Base-by-base conservation (phyloP, 2,329 filamentous ascomycete species). In the Massarina eburnea region DNA sequence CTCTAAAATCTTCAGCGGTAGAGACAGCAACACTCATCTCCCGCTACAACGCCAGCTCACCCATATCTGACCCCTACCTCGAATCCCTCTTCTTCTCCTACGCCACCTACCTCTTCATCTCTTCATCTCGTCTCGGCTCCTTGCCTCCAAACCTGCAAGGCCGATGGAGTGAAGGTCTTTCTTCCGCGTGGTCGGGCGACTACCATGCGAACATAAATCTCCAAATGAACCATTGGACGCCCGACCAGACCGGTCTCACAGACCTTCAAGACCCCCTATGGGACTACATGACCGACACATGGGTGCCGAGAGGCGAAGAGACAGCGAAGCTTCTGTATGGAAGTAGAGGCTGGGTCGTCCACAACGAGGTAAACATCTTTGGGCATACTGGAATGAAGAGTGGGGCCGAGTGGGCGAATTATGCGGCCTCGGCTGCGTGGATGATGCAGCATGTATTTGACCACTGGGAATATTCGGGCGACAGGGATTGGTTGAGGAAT, bases 391-490 rank as follows among this genome's bases (percentile, higher is more conserved):
- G 64, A 0, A 76, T 79, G 56, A 76, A 77, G 37, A 71, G 72
- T 37, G 66, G 70, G 18, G 73, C 73, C 24, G 60, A 68, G 27
- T 74, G 74, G 59, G 73, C 70, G 1, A 62, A 72, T 36, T 72
- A 77, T 52, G 71, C 75, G 21, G 76, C 73, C 0, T 70, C 76
- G 0, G 74, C 76, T 1, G 78, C 79, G 1, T 84, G 81, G 81
- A 76, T 83, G 70, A 81, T 81, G 73, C 77, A 80, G 47, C 79
- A 83, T 50, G 76, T 84, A 1, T 79, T 74, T 64, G 80, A 84
- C 46, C 73, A 79, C 54, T 84, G 74, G 58, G 75, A 77, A 26
- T 83, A 82, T 53, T 76, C 73, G 2, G 73, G 69, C 20, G 72
- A 82, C 49, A 34, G 54, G 0, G 57, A 62, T 1, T 82, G 78